Evolutionary conservation across 768 basidiomycete species (phyloP).

Genomic region (Vararia minispora): DNA sequence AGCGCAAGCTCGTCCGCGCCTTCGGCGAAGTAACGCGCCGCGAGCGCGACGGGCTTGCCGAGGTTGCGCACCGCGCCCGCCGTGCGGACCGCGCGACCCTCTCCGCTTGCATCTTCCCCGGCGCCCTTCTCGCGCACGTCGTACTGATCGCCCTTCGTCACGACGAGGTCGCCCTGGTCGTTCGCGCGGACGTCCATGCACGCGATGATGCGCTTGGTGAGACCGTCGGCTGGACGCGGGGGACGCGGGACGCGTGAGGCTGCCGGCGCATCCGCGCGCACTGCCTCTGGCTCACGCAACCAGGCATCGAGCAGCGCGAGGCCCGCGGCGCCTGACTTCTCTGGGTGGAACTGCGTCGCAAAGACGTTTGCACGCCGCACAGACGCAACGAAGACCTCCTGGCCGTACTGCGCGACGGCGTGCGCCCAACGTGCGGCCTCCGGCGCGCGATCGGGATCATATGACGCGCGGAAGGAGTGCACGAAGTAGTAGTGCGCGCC

Average conservation of each 20-base stretch:
- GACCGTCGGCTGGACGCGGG: slow-evolving; percentile 43
- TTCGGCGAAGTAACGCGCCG: slow-evolving; percentile 71
- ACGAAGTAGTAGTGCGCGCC: slow-evolving; percentile 90
- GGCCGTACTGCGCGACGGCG: slow-evolving; percentile 89
- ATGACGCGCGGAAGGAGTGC: slow-evolving; percentile 85
- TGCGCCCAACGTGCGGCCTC: slow-evolving; percentile 67
- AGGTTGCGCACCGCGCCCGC: slow-evolving; percentile 88
- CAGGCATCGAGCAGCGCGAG: slow-evolving; percentile 71
- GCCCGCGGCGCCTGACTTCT: slow-evolving; percentile 89
- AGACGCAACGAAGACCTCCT: slow-evolving; percentile 79
- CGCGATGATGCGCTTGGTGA: slow-evolving; percentile 92
- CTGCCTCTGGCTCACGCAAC: slow-evolving; percentile 47
- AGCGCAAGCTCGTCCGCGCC: slow-evolving; percentile 97
- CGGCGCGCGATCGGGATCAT: slow-evolving; percentile 42
- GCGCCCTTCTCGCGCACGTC: slow-evolving; percentile 78
- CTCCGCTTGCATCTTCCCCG: too few species aligned
- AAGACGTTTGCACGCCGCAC: slow-evolving; percentile 80
- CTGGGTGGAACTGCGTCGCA: slow-evolving; percentile 94
- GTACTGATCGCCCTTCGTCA: slow-evolving; percentile 99
- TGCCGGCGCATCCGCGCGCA: slow-evolving; percentile 25
- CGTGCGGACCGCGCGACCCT: slow-evolving; percentile 25
- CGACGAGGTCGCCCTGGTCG: slow-evolving; percentile 92
- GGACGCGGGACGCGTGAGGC: slow-evolving; percentile 23
- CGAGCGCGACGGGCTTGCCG: slow-evolving; percentile 91
- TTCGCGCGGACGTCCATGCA: slow-evolving; percentile 97